phyloP scores from a whole-genome alignment of 192 early-diverging fungal species.

The Gonapodya prolifera region DNA sequence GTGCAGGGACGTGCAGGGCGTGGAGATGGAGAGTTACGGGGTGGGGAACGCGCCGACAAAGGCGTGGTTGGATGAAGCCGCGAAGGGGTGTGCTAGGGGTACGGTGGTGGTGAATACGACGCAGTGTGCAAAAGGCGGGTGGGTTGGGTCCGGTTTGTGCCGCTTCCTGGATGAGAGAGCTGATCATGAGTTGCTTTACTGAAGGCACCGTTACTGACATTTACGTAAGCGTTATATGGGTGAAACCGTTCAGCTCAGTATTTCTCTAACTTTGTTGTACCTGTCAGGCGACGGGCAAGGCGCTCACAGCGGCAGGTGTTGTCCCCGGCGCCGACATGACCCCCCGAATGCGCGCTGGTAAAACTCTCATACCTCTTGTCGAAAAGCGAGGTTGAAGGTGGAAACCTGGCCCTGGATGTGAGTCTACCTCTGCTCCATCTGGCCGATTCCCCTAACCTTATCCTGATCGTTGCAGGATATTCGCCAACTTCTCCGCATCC shows the following conservation, averaged over 20 bases:
- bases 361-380: too few relatives aligned
- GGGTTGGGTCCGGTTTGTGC: too few relatives aligned
- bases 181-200: too few relatives aligned
- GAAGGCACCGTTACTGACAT: background rate
- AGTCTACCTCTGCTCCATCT: too few relatives aligned
- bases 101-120: constrained; percentile 96
- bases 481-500: background rate
- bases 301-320: constrained; percentile 62
- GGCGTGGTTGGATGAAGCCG: constrained; percentile 71
- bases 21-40: constrained; percentile 92
- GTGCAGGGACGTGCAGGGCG: constrained; percentile 72
- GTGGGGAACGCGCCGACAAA: constrained; percentile 92
- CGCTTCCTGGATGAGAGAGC: too few relatives aligned
- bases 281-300: constrained; percentile 49
- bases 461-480: background rate
- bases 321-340: constrained; percentile 92
- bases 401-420: too few relatives aligned
- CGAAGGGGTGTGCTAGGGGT: constrained; percentile 79
- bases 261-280: too few relatives aligned
- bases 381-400: background rate
- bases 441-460: background rate
- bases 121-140: constrained; percentile 58
- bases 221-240: too few relatives aligned
- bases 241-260: too few relatives aligned
- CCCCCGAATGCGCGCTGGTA: too few relatives aligned